Conservation (phyloP, 345 rosid genomes). For the Salix udensis region DNA sequence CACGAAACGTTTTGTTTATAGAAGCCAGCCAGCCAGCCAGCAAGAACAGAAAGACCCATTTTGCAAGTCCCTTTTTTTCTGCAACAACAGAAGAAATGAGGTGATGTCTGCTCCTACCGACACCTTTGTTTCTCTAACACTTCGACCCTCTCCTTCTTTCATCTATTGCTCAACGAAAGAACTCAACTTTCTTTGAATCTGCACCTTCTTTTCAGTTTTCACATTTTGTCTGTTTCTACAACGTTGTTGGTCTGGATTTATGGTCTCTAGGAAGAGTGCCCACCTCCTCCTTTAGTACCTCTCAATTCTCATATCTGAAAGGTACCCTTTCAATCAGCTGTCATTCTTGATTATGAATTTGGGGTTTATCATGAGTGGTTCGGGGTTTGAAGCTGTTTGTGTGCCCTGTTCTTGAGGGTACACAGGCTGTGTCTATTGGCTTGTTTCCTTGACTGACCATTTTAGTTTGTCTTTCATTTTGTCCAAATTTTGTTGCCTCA, state of each 20-base stretch:
- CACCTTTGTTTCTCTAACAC: background rate
- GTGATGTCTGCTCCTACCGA: background rate
- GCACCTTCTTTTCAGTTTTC: background rate
- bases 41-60: background rate
- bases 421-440: background rate
- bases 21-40: background rate
- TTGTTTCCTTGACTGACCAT: background rate
- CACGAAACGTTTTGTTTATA: background rate
- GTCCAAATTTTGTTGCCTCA: background rate
- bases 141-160: background rate
- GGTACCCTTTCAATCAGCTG: background rate
- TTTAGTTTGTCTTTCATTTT: background rate
- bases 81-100: conserved; percentile 12
- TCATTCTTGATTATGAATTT: conserved; percentile 7
- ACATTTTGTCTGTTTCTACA: background rate
- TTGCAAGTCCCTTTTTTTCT: background rate
- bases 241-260: conserved; percentile 10
- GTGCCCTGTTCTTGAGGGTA: background rate
- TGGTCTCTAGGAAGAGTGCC: conserved; percentile 8
- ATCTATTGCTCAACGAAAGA: background rate
- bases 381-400: background rate
- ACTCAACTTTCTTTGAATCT: conserved; percentile 8
- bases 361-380: background rate
- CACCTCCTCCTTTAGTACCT: background rate
- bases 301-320: background rate